Evolutionary conservation across 1,284 basidiomycete species (phyloP), one percentile per base, ranked within the genome.

Genomic region (Pterulicium gracile): DNA sequence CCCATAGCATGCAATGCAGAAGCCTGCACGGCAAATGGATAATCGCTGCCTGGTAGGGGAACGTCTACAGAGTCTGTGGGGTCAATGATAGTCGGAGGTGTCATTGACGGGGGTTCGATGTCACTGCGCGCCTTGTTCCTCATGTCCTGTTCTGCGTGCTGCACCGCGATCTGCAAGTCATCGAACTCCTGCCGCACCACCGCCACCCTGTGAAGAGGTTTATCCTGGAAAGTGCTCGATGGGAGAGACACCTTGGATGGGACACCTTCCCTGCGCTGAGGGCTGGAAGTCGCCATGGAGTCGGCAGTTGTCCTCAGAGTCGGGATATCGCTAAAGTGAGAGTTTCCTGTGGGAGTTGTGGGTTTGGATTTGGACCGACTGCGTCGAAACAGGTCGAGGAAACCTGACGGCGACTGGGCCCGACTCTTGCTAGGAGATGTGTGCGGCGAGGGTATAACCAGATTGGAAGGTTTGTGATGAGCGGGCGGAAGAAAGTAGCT

Each of bases 401-500:
- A 83, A 4, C 71, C 68, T n/a, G 79, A 75, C 17, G 73, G 63
- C 1, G 67, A 58, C 3, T 69, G 53, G 45, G 70, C 72, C 24
- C 56, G 56, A 5, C 63, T 54, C 43, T 67, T 68, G 54, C 73
- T 79, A 17, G 64, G 54, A 46, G 63, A 55, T 49, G 59, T 61
- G 15, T 57, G 54, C 14, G 68, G 54, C 35, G 76, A 68, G 1
- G 76, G 74, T 7, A 32, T 32, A 32, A 32, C 27, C 27, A 32
- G 27, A 7, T 32, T n/a, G 5, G 73, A 75, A 2, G 86, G 86
- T 56, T 89, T 89, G 34, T 78, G 70, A 56, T 89, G 86, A 0
- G 87, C 86, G 10, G 86, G 87, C 3, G 86, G 86, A 34, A 89
- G 75, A 57, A 85, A 89, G 58, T 89, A 89, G 56, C 71, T 87